Base-by-base conservation (phyloP, 257 asterid genomes). In the Primulina tabacum region DNA sequence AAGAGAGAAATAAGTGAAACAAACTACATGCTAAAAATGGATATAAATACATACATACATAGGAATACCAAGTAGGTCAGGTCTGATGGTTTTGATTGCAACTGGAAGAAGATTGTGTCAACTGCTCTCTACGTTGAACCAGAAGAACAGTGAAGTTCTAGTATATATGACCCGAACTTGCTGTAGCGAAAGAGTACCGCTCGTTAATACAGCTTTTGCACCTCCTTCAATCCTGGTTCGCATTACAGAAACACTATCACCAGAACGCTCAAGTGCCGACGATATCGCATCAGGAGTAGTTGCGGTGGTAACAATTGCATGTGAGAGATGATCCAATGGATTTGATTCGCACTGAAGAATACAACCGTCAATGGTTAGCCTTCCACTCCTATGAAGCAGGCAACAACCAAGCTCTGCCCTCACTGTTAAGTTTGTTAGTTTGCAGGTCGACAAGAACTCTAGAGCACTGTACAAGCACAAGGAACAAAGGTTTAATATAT, bases 331-430 rank as follows among this genome's bases (percentile, higher is more conserved):
- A 74, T 94, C 99, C 80, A 91, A 75, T 35, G 97, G 97, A 71
- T 94, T 75, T 2, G 97, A 76, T 77, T 94, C 97, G 38, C 99
- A 89, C 77, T 89, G 99, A 73, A 91, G 97, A 73, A 94, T 80
- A 69, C 99, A 94, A 30, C 93, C 87, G 43, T 94, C 99, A 43
- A 91, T 74, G 4, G 89, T 94, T 63, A 94, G 85, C 86, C 84
- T 86, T 62, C 99, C 99, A 35, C 97, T 88, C 73, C 99, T 81
- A 71, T 94, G 99, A 75, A 94, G 96, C 64, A 94, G 81, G 79
- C 99, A 94, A 82, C 99, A 94, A 33, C 97, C 97, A 0, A 94
- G 95, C 86, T 94, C 97, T 12, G 97, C 85, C 79, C 95, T 85
- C 80, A 90, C 95, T 0, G 99, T 90, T 82, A 90, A 79, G 81